phyloP scores from a whole-genome alignment of 768 basidiomycete species.

The Pulveroboletus sp. region DNA sequence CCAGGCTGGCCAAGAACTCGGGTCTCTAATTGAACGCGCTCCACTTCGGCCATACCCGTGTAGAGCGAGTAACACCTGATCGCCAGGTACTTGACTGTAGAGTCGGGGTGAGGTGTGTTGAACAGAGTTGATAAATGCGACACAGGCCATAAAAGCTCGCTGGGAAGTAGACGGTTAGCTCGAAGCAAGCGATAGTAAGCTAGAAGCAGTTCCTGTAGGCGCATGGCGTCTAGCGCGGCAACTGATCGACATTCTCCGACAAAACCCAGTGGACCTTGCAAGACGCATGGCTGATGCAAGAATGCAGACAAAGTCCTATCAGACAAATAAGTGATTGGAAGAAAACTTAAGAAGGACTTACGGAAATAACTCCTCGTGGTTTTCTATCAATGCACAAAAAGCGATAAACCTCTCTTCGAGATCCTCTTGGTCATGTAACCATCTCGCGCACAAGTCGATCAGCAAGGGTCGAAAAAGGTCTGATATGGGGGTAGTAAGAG shows the following conservation, averaged over 20 bases:
- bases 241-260: conserved; percentile 32
- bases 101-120: conserved; percentile 54
- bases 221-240: conserved; percentile 35
- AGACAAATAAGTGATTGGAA: background rate
- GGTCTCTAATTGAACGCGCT: conserved; percentile 64
- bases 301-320: conserved; percentile 56
- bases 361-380: conserved; percentile 71
- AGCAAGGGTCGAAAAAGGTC: conserved; percentile 72
- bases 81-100: conserved; percentile 64
- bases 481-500: conserved; percentile 62
- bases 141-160: conserved; percentile 57
- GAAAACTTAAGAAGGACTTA: conserved; percentile 36
- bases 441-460: conserved; percentile 76
- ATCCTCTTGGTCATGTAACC: conserved; percentile 58
- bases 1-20: conserved; percentile 58
- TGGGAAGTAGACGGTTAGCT: conserved; percentile 68
- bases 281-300: conserved; percentile 40
- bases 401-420: conserved; percentile 54
- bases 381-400: conserved; percentile 61
- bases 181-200: conserved; percentile 80
- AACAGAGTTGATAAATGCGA: conserved; percentile 43
- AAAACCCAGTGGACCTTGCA: conserved; percentile 54
- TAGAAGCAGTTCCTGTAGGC: conserved; percentile 70
- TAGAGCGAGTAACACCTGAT: conserved; percentile 78
- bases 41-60: conserved; percentile 74